Evolutionary conservation across 1,284 basidiomycete genomes (phyloP), one percentile per base, ranked within the genome.

Genomic region (Heliocybe sulcata): DNA sequence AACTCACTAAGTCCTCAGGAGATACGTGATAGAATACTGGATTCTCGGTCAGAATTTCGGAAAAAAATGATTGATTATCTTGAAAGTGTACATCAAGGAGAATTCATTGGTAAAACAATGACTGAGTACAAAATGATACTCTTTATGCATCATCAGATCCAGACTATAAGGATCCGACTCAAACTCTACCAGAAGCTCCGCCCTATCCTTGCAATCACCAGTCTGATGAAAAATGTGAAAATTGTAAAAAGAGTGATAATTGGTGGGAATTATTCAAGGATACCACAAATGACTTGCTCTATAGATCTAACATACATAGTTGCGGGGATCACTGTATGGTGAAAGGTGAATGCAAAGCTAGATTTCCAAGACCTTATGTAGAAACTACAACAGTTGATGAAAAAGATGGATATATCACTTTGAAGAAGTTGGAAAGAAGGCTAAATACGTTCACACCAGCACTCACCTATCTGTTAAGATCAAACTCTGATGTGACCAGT

Each of bases 401-500:
- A 1, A 53, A 61, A 1, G 63, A 65, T 23, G 71, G 71, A 33
- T 58, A 57, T 50, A 51, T 74, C 1, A 59, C 59, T 23, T 53
- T 74, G 50, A 67, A 68, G 53, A 69, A 74, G 50, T 47, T 51
- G 10, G 72, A 74, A 55, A 47, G 64, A 2, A 62, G 59, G 63
- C 47, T 75, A 4, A 75, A 75, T 58, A 70, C 64, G 1, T 65
- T 68, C 27, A 64, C 61, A 1, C 55, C 61, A 26, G 10, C 56
- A 8, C 2, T 73, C 1, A 67, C 67, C 22, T 74, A 70, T 61
- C 27, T 73, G 0, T 47, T 71, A 10, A 54, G 65, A 16, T 69
- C 68, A 52, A 74, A 73, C 56, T 66, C 69, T 9, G 69, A 74
- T 65, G 65, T 70, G 2, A 71, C 69, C 1, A 64, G 63, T 56